Base-by-base conservation (phyloP, 306 rosid species). In the Quercus agrifolia region DNA sequence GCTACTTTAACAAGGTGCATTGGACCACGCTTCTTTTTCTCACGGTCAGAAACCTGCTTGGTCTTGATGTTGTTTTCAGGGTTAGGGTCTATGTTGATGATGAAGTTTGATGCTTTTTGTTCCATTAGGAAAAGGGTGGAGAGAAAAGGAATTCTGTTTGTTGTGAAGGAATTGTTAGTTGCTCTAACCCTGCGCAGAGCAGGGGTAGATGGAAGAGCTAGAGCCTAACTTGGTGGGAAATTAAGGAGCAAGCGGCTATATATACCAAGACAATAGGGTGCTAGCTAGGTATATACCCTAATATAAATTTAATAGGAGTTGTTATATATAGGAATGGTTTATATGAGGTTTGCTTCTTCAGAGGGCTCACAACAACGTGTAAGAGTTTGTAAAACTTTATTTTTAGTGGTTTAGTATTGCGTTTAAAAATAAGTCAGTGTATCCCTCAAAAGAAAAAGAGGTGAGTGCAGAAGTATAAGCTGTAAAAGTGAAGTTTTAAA, bases 1-100 rank as follows among this genome's bases (percentile, higher is more conserved):
- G 92, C 88, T 1, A 81, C 86, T 86, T 68, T 82, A 18, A 92
- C 3, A 44, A 82, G 30, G 0, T 75, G 83, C 80, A 75, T 63
- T 1, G 79, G 67, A 23, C 91, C 71, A 0, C 80, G 70, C 52
- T 68, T 85, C 55, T 68, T 90, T 77, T 81, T 82, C n/a, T 8
- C 31, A 19, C 5, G 0, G 4, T n/a, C 18, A 9, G 70, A 6
- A 28, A 12, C 23, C 38, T 18, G 19, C 49, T 31, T 31, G 15
- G 5, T 31, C 49, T 31, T 31, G 46, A 41, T 8, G 46, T 17
- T 66, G 49, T 7, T 66, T 14, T 61, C 33, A 31, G n/a, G 38
- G 21, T 12, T 28, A 63, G 38, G 38, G 3, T 63, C 44, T 27
- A 4, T 4, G 30, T 1, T 5, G 25, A 23, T 3, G 54, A 64